These are phyloP conservation scores for Lactarius deliciosus DNA, from an alignment of 768 basidiomycete species.

Conservation along the genomic window DNA sequence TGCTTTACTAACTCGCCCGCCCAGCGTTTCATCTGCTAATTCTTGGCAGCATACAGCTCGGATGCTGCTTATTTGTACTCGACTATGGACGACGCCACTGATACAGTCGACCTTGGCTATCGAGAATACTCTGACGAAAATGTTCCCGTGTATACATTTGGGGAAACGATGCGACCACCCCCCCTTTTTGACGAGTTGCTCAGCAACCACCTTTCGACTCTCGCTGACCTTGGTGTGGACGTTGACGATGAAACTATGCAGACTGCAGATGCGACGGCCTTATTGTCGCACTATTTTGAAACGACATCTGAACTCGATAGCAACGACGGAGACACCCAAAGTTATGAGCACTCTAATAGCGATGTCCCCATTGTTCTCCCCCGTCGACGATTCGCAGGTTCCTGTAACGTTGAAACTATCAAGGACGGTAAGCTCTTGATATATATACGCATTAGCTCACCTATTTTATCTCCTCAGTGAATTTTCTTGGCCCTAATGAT, in stretches of 20 bases:
- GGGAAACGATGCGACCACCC: neutral
- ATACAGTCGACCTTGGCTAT: conserved; percentile 23
- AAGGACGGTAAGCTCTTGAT: conserved; percentile 68
- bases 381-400: conserved; percentile 60
- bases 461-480: conserved; percentile 49
- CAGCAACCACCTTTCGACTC: conserved; percentile 1
- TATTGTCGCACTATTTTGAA: neutral
- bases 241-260: conserved; percentile 34
- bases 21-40: neutral
- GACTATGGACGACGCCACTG: conserved; percentile 58
- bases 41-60: conserved; percentile 59
- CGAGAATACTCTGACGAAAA: conserved; percentile 29
- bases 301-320: neutral
- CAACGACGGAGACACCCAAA: neutral
- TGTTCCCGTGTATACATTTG: neutral
- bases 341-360: conserved; percentile 28
- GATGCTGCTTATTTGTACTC: conserved; percentile 77
- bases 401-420: conserved; percentile 77
- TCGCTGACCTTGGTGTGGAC: conserved; percentile 34
- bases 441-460: neutral
- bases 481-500: conserved; percentile 76
- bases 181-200: neutral
- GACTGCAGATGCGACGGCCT: conserved; percentile 29
- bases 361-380: conserved; percentile 61
- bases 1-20: conserved; percentile 32